A percentile compares a stretch with the other conserved stretches of the same genome.
Conservation (phyloP, 192 early-diverging fungal genomes). For the Linnemannia schmuckeri region DNA sequence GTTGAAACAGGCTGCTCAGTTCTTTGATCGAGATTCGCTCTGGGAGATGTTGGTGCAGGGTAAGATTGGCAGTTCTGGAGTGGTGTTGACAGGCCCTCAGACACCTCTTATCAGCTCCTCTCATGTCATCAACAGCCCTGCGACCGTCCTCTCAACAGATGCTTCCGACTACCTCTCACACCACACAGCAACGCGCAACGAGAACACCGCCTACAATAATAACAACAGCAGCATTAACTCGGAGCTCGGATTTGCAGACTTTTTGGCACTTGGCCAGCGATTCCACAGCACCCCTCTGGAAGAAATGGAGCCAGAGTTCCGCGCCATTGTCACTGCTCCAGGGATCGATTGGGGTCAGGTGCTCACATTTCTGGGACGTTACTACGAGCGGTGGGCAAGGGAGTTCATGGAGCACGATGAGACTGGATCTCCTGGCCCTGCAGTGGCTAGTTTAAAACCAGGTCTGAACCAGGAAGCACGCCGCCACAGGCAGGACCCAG, state of each 20-base stretch:
- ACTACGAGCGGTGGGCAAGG: slow-evolving; percentile 42
- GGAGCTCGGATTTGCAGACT: slow-evolving; percentile 54
- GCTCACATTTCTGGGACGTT: slow-evolving; percentile 47
- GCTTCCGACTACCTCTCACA: slow-evolving; percentile 26
- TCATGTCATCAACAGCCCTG: slow-evolving; percentile 5
- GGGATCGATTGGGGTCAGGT: slow-evolving; percentile 54
- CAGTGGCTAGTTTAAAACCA: slow-evolving; percentile 27
- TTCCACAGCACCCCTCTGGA: slow-evolving; percentile 55
- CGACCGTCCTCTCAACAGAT: slow-evolving; percentile 16
- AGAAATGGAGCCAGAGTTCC: slow-evolving; percentile 58
- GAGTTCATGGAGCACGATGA: slow-evolving; percentile 58
- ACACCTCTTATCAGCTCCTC: neutral
- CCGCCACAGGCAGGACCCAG: slow-evolving; percentile 8
- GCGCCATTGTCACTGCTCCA: slow-evolving; percentile 44
- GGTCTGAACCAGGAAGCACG: neutral
- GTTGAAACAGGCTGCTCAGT: slow-evolving; percentile 56
- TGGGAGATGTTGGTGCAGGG: slow-evolving; percentile 56
- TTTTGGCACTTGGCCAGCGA: slow-evolving; percentile 56
- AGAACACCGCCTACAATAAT: slow-evolving; percentile 2
- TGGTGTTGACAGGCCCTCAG: slow-evolving; percentile 31
- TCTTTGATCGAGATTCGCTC: slow-evolving; percentile 53
- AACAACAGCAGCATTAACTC: slow-evolving; percentile 15
- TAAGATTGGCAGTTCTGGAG: slow-evolving; percentile 45
- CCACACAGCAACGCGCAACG: slow-evolving; percentile 1
- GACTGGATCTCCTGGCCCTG: slow-evolving; percentile 19